These are phyloP conservation scores for Dictyostelium citrinum DNA, from an alignment of 78 protist genomes.

Conservation along the genomic window DNA sequence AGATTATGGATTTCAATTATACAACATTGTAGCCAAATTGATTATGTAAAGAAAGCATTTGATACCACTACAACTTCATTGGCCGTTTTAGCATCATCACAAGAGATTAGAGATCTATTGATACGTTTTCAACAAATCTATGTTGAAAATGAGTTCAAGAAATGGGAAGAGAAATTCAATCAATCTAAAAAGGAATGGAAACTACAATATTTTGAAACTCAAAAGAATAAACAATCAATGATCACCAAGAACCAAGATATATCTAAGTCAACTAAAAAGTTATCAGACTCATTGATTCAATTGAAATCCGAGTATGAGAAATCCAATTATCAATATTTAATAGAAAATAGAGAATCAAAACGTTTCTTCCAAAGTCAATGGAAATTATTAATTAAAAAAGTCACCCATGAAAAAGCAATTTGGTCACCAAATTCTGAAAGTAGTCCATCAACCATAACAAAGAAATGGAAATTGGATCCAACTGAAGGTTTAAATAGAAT, in stretches of 20 bases:
- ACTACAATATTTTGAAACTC: conserved; percentile 48
- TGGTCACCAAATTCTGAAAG: conserved; percentile 8
- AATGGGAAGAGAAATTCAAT: conserved; percentile 59
- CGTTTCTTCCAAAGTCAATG: conserved; percentile 67
- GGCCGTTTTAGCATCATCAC: neutral
- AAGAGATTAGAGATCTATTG: neutral
- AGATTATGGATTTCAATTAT: conserved; percentile 11
- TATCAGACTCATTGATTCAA: conserved; percentile 9
- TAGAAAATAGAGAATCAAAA: conserved; percentile 23
- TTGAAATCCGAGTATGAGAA: conserved; percentile 37
- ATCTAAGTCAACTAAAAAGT: conserved; percentile 33
- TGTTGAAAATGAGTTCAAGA: conserved; percentile 52
- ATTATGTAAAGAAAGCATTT: neutral
- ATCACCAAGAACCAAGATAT: conserved; percentile 50
- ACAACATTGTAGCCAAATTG: neutral
- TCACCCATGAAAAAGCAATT: conserved; percentile 62
- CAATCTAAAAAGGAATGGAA: conserved; percentile 59
- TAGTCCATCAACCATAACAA: neutral
- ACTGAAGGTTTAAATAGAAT: conserved; percentile 75
- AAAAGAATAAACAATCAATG: conserved; percentile 40
- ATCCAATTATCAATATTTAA: conserved; percentile 1
- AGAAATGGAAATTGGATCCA: conserved; percentile 75
- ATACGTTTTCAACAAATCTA: neutral
- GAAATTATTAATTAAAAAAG: conserved; percentile 48
- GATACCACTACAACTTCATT: neutral